phyloP scores from a whole-genome alignment of 176 grass and related monocot genomes.

The Lolium rigidum region DNA sequence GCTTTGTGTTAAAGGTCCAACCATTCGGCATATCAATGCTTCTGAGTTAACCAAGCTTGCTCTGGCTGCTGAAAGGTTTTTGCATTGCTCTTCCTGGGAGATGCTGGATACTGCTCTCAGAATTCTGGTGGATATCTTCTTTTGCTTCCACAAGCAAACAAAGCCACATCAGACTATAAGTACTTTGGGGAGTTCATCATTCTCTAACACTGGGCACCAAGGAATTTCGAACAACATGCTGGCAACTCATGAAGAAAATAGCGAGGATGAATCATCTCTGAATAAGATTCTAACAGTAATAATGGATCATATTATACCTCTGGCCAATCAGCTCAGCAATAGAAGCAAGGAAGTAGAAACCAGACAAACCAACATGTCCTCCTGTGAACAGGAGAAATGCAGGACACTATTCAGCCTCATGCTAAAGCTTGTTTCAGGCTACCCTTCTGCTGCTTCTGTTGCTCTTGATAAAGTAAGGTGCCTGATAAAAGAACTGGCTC shows the following conservation, averaged over 20 bases:
- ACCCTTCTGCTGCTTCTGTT: slow-evolving; percentile 59
- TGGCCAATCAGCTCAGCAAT: slow-evolving; percentile 42
- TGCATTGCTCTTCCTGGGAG: slow-evolving; percentile 54
- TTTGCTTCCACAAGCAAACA: slow-evolving; percentile 55
- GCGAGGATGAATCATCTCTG: slow-evolving; percentile 24
- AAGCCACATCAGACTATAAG: slow-evolving; percentile 26
- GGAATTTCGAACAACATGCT: slow-evolving; percentile 40
- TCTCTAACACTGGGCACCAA: slow-evolving; percentile 20
- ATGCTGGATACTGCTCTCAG: slow-evolving; percentile 56
- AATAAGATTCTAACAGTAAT: slow-evolving; percentile 51
- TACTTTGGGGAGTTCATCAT: slow-evolving; percentile 28
- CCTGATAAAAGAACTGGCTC: slow-evolving; percentile 55
- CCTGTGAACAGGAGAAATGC: slow-evolving; percentile 45
- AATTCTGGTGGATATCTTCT: slow-evolving; percentile 63
- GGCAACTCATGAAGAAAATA: slow-evolving; percentile 48
- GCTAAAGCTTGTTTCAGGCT: slow-evolving; percentile 62
- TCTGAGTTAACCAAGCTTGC: slow-evolving; percentile 59
- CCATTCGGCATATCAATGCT: slow-evolving; percentile 36
- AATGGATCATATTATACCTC: slow-evolving; percentile 50
- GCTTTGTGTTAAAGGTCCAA: slow-evolving; percentile 39
- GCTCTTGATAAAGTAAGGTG: slow-evolving; percentile 63
- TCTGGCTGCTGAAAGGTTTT: slow-evolving; percentile 44
- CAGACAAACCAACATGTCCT: slow-evolving; percentile 18
- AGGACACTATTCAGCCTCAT: slow-evolving; percentile 57
- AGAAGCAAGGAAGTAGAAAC: slow-evolving; percentile 33